A percentile compares a stretch with the other conserved stretches of the same genome.
These are phyloP conservation scores for Termitomyces sp. DNA, from an alignment of 768 basidiomycete genomes.

Conservation along the genomic window DNA sequence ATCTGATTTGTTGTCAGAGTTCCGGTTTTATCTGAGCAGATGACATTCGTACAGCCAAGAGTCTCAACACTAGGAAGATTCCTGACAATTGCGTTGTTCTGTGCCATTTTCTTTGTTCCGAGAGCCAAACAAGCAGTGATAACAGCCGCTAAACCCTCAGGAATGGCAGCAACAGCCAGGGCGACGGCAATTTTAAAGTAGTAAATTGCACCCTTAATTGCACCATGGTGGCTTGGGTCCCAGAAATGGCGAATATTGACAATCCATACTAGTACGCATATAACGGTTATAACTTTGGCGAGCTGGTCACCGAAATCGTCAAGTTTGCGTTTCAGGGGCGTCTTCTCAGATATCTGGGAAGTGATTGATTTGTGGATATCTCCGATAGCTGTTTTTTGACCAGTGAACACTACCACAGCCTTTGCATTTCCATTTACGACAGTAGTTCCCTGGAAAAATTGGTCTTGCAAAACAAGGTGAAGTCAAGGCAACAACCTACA, in stretches of 20 bases:
- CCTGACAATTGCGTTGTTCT: slow-evolving; percentile 96
- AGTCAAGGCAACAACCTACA: slow-evolving; percentile 34
- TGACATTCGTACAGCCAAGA: slow-evolving; percentile 95
- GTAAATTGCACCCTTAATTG: slow-evolving; percentile 90
- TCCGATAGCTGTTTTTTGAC: slow-evolving; percentile 86
- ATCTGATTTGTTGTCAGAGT: slow-evolving; percentile 96
- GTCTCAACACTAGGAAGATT: slow-evolving; percentile 97
- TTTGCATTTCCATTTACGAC: slow-evolving; percentile 90
- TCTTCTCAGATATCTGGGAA: slow-evolving; percentile 91
- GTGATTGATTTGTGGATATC: slow-evolving; percentile 97
- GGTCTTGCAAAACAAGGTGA: neutral
- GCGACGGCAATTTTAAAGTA: slow-evolving; percentile 99
- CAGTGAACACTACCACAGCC: slow-evolving; percentile 86
- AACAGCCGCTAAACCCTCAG: slow-evolving; percentile 96
- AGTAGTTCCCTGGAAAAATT: slow-evolving; percentile 70
- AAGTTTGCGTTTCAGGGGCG: slow-evolving; percentile 92
- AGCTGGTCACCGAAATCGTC: slow-evolving; percentile 98
- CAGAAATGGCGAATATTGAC: slow-evolving; percentile 96
- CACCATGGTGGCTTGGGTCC: slow-evolving; percentile 91
- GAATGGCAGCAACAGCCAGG: slow-evolving; percentile 97
- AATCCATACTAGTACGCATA: slow-evolving; percentile 96
- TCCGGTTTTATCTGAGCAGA: slow-evolving; percentile 98
- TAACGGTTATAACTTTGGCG: slow-evolving; percentile 95
- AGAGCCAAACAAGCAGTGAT: slow-evolving; percentile 96
- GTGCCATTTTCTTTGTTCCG: slow-evolving; percentile 99